These are phyloP conservation scores for Pogostemon cablin DNA, from an alignment of 257 asterid species.

Conservation along the genomic window DNA sequence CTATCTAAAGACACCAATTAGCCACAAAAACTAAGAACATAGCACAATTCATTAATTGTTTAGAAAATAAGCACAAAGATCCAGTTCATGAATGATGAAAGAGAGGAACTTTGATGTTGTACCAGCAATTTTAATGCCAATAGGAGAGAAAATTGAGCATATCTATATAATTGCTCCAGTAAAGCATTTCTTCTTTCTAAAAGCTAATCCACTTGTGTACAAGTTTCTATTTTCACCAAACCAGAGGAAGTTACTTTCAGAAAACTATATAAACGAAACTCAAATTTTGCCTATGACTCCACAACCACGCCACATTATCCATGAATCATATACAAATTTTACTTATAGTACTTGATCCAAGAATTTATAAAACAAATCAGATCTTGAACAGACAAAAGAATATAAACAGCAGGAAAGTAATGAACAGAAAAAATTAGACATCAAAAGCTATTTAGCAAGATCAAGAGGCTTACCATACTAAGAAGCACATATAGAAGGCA, in stretches of 20 bases:
- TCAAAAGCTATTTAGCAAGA: conserved; percentile 12
- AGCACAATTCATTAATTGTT: background rate
- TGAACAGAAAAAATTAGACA: conserved; percentile 1
- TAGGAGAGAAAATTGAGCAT: background rate
- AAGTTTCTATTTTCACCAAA: conserved; percentile 13
- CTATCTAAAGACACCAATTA: conserved; percentile 1
- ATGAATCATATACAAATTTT: conserved; percentile 21
- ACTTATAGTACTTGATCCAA: background rate
- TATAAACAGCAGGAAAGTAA: conserved; percentile 30
- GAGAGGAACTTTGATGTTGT: background rate
- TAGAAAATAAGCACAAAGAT: conserved; percentile 6
- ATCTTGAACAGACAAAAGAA: conserved; percentile 15
- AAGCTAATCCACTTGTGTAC: background rate
- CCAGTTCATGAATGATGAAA: background rate
- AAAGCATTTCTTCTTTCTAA: background rate
- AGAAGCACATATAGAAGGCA: conserved; percentile 90
- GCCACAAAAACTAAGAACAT: background rate
- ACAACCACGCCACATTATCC: conserved; percentile 14
- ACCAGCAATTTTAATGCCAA: conserved; percentile 5
- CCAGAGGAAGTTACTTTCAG: background rate
- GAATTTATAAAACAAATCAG: conserved; percentile 21
- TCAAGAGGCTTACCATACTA: conserved; percentile 77
- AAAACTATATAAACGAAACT: background rate
- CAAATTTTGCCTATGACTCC: conserved; percentile 7
- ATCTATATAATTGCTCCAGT: background rate